Evolutionary conservation across 768 basidiomycete species (phyloP).

Genomic region (Rhizopogon salebrosus): DNA sequence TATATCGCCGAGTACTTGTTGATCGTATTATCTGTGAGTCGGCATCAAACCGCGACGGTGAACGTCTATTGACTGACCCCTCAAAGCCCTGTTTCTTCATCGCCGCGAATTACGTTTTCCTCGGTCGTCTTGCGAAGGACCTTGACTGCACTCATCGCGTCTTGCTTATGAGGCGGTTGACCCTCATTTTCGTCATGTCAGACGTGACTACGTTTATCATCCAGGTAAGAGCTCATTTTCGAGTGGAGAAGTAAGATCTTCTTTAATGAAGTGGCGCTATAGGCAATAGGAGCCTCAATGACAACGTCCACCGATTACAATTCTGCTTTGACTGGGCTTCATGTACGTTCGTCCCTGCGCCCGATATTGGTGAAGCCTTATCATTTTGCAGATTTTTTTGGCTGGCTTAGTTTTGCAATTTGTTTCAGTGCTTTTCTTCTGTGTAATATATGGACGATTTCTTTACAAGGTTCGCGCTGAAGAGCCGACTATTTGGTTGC

Average conservation of each 20-base stretch:
- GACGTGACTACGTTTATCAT: slow-evolving; percentile 65
- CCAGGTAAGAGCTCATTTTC: slow-evolving; percentile 34
- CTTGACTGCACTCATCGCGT: slow-evolving; percentile 44
- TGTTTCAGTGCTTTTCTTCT: slow-evolving; percentile 47
- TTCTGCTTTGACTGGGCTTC: slow-evolving; percentile 26
- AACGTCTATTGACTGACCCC: background rate
- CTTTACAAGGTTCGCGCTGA: slow-evolving; percentile 40
- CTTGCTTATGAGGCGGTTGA: slow-evolving; percentile 46
- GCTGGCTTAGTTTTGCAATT: slow-evolving; percentile 54
- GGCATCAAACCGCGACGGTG: background rate
- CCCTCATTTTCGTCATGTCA: slow-evolving; percentile 52
- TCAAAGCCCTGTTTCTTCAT: slow-evolving; percentile 70
- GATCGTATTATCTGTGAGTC: slow-evolving; percentile 47
- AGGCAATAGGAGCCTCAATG: slow-evolving; percentile 47
- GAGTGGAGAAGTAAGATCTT: background rate
- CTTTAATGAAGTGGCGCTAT: background rate
- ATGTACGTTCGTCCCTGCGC: slow-evolving; percentile 23
- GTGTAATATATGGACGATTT: slow-evolving; percentile 41
- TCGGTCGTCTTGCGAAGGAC: slow-evolving; percentile 53
- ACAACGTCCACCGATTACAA: slow-evolving; percentile 34
- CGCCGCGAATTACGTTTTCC: slow-evolving; percentile 60
- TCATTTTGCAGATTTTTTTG: slow-evolving; percentile 43
- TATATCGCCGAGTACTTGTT: slow-evolving; percentile 57
- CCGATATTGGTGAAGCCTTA: background rate
- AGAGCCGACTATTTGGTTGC: slow-evolving; percentile 36